These are phyloP conservation scores for Tetradesmus obliquus DNA, from an alignment of 139 green algal genomes.

Conservation along the genomic window DNA sequence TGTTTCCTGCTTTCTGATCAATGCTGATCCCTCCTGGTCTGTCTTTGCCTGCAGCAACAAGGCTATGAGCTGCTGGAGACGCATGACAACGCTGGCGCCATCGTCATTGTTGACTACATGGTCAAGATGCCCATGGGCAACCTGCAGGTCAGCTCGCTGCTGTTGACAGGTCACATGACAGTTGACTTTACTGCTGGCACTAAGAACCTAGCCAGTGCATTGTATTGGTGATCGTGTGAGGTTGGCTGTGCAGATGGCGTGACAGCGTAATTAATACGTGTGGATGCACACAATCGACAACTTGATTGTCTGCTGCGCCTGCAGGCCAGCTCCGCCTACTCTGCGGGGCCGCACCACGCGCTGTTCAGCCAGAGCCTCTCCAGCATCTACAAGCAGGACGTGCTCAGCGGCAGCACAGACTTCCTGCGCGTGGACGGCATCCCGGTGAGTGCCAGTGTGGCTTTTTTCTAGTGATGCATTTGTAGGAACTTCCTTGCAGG, in stretches of 20 bases:
- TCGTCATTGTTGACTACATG: constrained; percentile 88
- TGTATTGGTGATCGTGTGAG: too few relatives aligned
- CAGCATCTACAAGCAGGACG: constrained; percentile 70
- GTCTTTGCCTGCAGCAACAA: constrained; percentile 66
- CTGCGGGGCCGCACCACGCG: constrained; percentile 74
- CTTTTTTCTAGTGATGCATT: too few relatives aligned
- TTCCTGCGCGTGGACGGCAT: constrained; percentile 84
- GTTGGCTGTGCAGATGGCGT: too few relatives aligned
- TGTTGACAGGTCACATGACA: background rate
- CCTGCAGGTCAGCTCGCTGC: constrained; percentile 15
- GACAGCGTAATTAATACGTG: too few relatives aligned
- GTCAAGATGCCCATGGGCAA: constrained; percentile 47
- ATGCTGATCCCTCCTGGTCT: too few relatives aligned
- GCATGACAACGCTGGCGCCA: constrained; percentile 74
- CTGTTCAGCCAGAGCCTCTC: constrained; percentile 83
- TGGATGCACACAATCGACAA: too few relatives aligned
- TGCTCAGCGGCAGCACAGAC: constrained; percentile 80
- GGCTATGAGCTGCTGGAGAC: constrained; percentile 90
- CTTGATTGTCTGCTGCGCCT: background rate
- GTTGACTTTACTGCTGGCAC: background rate
- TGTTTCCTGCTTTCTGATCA: too few relatives aligned
- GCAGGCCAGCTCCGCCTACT: constrained; percentile 72
- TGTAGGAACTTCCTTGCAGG: too few relatives aligned
- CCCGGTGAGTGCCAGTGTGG: constrained; percentile 58
- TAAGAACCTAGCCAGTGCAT: too few relatives aligned